Evolutionary conservation across 2,329 filamentous ascomycete species (phyloP), one percentile per base, ranked within the genome.

Genomic region (Zymoseptoria passerinii): DNA sequence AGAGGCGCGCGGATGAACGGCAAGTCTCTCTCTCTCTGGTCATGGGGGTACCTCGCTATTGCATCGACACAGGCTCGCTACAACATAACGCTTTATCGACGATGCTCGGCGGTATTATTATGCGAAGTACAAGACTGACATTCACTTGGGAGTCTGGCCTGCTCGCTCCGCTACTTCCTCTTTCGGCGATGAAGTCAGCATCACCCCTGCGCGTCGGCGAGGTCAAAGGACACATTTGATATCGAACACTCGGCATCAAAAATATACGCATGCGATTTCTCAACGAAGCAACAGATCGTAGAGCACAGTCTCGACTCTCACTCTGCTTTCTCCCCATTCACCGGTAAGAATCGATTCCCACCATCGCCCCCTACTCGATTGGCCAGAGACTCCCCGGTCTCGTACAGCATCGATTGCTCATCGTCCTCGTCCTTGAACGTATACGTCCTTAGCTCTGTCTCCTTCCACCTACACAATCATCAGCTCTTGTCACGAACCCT

Each of bases 381-480:
- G 35, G 28, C 52, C 53, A 63, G 20, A 1, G 61, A 64, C 35
- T 66, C 67, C 40, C 65, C 61, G 7, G 67, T 70, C 62, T 71
- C 69, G 56, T 57, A 54, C 3, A 71, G 63, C 62, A 56, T 63
- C 19, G 68, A 67, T 13, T 58, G 48, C 48, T 66, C 67, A 44
- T 64, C 63, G n/a, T 64, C 63, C 1, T 58, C 61, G 10, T 69
- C 66, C 1, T 52, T 55, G 54, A 71, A 70, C 0, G 40, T 56
- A 59, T 66, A 71, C 3, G 65, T 70, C 29, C 69, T 58, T 23
- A 69, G 29, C 58, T 70, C 69, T 5, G 67, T 65, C 57, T 71
- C 68, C 10, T 63, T 61, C 65, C 65, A 62, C 53, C 67, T 64
- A 28, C 4, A 16, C 29, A n/a, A 2, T 35, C 20, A 44, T 59